Conservation (phyloP, 2,329 filamentous ascomycete species). For the Venturia aucupariae region DNA sequence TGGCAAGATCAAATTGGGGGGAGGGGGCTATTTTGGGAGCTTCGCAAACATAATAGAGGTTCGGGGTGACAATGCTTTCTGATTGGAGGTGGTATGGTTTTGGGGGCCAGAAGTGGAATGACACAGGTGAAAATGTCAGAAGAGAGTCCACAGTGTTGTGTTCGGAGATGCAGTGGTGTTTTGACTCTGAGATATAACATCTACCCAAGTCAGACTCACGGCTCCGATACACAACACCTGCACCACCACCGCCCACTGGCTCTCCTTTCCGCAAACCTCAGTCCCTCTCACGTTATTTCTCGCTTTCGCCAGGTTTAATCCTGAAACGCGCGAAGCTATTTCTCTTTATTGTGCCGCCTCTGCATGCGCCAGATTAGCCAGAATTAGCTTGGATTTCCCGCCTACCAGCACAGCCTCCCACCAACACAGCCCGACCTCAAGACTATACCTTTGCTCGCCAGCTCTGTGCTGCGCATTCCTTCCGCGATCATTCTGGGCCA, state of each 20-base stretch:
- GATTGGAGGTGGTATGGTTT: not conserved
- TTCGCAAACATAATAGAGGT: not conserved
- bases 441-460: not conserved
- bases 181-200: not conserved
- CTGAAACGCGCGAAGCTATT: not conserved
- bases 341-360: not conserved
- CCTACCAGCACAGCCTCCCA: not conserved
- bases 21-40: conserved; percentile 4
- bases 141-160: not conserved
- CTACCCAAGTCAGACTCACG: not conserved
- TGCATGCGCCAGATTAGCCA: not conserved
- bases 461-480: not conserved
- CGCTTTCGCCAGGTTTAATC: not conserved
- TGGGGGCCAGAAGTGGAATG: not conserved
- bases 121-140: not conserved
- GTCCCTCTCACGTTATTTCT: not conserved
- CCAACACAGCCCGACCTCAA: not conserved
- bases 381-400: conserved; percentile 1
- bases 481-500: not conserved
- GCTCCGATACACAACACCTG: not conserved
- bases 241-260: too few relatives aligned
- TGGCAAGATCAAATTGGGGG: not conserved
- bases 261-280: not conserved
- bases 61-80: not conserved
- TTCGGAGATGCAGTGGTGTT: not conserved